These are phyloP conservation scores for Aspergillus olivimuriae DNA, from an alignment of 495 filamentous ascomycete genomes.

Conservation along the genomic window DNA sequence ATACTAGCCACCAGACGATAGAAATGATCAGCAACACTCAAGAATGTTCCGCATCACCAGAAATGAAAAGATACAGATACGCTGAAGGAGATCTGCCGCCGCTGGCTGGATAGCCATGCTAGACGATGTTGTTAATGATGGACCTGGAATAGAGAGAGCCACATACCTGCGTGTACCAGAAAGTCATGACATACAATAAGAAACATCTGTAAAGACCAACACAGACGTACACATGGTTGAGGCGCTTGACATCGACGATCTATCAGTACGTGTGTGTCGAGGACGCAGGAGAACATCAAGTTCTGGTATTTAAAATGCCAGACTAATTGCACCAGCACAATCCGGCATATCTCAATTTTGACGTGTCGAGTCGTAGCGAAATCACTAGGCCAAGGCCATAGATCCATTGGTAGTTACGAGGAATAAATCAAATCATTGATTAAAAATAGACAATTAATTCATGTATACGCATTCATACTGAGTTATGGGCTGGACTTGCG, in stretches of 20 bases:
- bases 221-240: slow-evolving; percentile 58
- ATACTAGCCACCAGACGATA: no score
- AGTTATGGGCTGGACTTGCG: no score
- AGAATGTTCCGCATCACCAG: no score
- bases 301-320: slow-evolving; percentile 56
- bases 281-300: slow-evolving; percentile 58
- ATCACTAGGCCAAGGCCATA: not conserved
- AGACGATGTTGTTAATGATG: no score
- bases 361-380: slow-evolving; percentile 41
- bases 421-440: no score
- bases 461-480: no score
- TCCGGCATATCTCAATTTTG: no score
- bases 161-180: slow-evolving; percentile 50
- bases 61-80: no score
- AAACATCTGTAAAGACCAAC: slow-evolving; percentile 56
- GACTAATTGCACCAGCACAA: slow-evolving; percentile 48
- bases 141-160: slow-evolving; percentile 3
- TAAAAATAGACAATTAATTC: no score
- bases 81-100: no score
- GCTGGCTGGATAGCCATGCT: no score
- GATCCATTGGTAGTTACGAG: slow-evolving; percentile 31
- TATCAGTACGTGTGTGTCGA: slow-evolving; percentile 52
- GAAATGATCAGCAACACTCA: no score
- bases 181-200: slow-evolving; percentile 57
- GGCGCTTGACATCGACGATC: slow-evolving; percentile 59